Percentiles rank a stretch among this genome's conserved stretches.
Evolutionary conservation across 1,284 basidiomycete species (phyloP).

Genomic region (Ceratorhiza oryzae-sativae): DNA sequence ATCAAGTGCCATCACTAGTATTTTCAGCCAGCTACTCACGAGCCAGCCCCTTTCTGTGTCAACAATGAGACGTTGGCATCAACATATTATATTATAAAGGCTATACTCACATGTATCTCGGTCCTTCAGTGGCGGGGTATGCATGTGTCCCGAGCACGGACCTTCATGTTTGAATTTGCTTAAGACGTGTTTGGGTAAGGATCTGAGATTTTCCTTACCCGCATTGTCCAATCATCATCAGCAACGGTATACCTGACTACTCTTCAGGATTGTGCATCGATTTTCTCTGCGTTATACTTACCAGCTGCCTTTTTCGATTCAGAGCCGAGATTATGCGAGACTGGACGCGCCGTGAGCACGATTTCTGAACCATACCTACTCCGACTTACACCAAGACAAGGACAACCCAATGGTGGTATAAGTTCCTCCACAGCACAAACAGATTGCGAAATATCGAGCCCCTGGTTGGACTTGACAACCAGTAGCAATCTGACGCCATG

Average conservation of each 20-base stretch:
- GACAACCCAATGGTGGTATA: slow-evolving; percentile 71
- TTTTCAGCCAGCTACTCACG: neutral
- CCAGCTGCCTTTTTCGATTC: slow-evolving; percentile 37
- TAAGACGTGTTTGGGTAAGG: neutral
- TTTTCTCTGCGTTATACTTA: neutral
- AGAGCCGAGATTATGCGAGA: slow-evolving; percentile 36
- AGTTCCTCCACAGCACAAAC: slow-evolving; percentile 72
- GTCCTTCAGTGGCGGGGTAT: slow-evolving; percentile 23
- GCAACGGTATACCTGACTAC: slow-evolving; percentile 15
- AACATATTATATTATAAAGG: neutral
- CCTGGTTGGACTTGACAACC: slow-evolving; percentile 55
- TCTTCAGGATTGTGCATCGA: neutral
- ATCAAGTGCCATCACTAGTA: no score
- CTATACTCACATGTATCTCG: slow-evolving; percentile 16
- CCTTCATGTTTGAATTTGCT: neutral
- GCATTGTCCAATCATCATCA: slow-evolving; percentile 33
- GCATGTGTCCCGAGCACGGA: slow-evolving; percentile 32
- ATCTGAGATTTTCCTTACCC: neutral
- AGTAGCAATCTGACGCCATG: slow-evolving; percentile 58
- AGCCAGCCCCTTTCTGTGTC: slow-evolving; percentile 25
- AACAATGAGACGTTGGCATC: neutral
- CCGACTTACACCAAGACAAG: slow-evolving; percentile 72
- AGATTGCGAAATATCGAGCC: slow-evolving; percentile 70
- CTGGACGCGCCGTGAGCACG: neutral
- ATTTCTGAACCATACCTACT: neutral